Base-by-base conservation (phyloP, 169 alveolate species). In the Plasmodium ovale region DNA sequence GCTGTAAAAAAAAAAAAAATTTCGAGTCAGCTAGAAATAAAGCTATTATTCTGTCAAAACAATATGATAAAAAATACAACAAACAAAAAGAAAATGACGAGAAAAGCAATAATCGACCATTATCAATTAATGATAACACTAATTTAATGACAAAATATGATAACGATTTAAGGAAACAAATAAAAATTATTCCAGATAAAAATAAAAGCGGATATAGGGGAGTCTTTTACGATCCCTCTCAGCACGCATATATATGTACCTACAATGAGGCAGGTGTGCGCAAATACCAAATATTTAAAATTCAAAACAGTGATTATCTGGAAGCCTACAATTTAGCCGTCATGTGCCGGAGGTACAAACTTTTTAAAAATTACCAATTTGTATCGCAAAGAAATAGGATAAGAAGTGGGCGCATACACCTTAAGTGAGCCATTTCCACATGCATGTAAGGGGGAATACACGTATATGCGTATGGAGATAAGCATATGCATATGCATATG, bases 191-290 rank as follows among this genome's bases (percentile, higher is more conserved):
- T 19, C 95, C 95, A 12, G 95, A 93, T 85, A 82, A 91, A 67
- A 91, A 90, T 53, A 87, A 88, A 47, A 93, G 95, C 70, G 95
- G 95, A n/a, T 93, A 88, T 51, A 64, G 95, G 29, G 95, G 95
- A 6, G 94, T 93, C 3, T 91, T 93, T 87, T 93, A 91, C 82
- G 95, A 93, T 56, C 35, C 91, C 21, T 68, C 92, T 47, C 56
- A 88, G 4, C 87, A 91, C 37, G 88, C 94, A 19, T 93, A 93
- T 92, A 93, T 88, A 7, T 93, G 87, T 19, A 59, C 44, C 31
- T 93, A 87, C 87, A 90, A 90, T 70, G 95, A 93, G 25, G 92
- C 93, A 16, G 95, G 95, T 12, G 64, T 91, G 49, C 29, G 95
- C 31, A 93, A 93, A 91, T 93, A 82, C 59, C 92, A 92, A 42